Evolutionary conservation across 768 basidiomycete species (phyloP), one percentile per base, ranked within the genome.

Genomic region (Leucocoprinus sp.): DNA sequence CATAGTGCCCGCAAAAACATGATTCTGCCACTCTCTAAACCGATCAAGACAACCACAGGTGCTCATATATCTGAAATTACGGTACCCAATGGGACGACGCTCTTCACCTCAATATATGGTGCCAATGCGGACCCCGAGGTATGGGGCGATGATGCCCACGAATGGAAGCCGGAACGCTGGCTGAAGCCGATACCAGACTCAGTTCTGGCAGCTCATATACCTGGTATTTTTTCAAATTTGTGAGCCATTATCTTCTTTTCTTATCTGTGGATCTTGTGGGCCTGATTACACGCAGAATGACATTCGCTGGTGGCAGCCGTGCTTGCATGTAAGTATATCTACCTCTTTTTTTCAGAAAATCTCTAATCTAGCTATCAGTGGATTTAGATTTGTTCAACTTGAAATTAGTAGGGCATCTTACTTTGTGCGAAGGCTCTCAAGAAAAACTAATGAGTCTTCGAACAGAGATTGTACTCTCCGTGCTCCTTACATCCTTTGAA

Each of bases 151-250:
- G 70, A 73, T 49, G 60, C 66, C 2, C 28, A 59, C 8, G 64
- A 66, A 42, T 74, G 66, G 64, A 67, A 60, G 43, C 70, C 71
- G 7, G 70, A 71, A 43, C 60, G 70, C 27, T 73, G 67, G 67
- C 52, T 70, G 4, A 54, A 56, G 1, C 58, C 60, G 1, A 55
- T 69, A n/a, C 70, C 67, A 2, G 53, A 60, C 3, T 43, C 46
- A 11, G 56, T 68, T 7, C 19, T 35, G 9, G 37, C 43, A 3
- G 52, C 55, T 0, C 43, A 52, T 8, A 43, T 55, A 9, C 54
- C 57, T 17, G 55, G 55, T 2, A 45, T 59, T 7, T 59, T 55
- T 37, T 54, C 53, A 2, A 39, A 54, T 27, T 15, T 54, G 53
- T 54, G 43, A 28, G 46, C 23, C 6, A 28, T 33, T n/a, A 21